Evolutionary conservation across 2,329 filamentous ascomycete species (phyloP), one percentile per base, ranked within the genome.

Genomic region (Pestalotiopsis sp.): DNA sequence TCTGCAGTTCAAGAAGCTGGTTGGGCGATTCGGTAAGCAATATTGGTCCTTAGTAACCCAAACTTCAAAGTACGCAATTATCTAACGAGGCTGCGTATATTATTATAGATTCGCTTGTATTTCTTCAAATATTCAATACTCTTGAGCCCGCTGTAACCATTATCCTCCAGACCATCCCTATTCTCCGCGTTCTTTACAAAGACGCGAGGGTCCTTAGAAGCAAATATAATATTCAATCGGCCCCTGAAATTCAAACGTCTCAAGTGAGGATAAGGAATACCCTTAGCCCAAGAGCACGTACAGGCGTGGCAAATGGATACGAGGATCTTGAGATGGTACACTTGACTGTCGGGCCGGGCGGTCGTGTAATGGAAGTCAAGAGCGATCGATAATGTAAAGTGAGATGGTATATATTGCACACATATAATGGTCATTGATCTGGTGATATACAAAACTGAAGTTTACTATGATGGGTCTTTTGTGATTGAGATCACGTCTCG

Each of bases 71-170:
- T 14, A 27, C 12, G 57, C 45, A 23, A 45, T n/a, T 2, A 25
- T 14, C 39, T n/a, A 49, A 45, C 3, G 17, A 14, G 36, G 4
- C 23, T 12, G 14, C 14, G 4, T 17, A 20, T 23, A 13, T 49
- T 13, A 23, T 25, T 17, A 14, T 20, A 64, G 61, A 64, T 31
- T 64, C 61, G 1, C 39, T 64, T 20, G 61, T 17, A 45, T 64
- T 64, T 64, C 61, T 64, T 25, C 61, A 64, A n/a, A 64, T 52
- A 27, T 49, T 64, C n/a, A 64, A 64, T 20, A n/a, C 61, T 20
- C 39, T 64, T 23, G 39, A 64, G 39, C 61, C 61, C 3, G 38
- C 39, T 12, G 23, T 64, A 7, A 64, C 61, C 0, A 23, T 64
- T 12, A 49, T 64, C 12, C 36, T 64, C 9, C 36, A 64, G 9